Evolutionary conservation across 2,329 filamentous ascomycete genomes (phyloP), one percentile per base, ranked within the genome.

Genomic region (Colletotrichum falcatum): DNA sequence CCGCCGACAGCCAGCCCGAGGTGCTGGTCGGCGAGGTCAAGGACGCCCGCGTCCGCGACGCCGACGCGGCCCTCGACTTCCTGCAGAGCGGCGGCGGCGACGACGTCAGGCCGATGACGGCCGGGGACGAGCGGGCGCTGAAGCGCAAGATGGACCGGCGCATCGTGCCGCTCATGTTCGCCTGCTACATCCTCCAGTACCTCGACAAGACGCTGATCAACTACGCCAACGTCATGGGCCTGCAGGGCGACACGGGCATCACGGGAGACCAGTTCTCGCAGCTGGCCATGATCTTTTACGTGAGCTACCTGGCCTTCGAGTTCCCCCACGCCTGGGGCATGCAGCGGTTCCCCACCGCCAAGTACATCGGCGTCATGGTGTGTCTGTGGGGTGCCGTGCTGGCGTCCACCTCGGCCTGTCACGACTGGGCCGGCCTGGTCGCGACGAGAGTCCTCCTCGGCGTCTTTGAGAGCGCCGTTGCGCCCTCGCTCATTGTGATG

Each of bases 221-320:
- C 51, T 89, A 87, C 66, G 86, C 85, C 33, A 86, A 87, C 14
- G 84, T 88, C 5, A 89, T 87, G 72, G 86, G 86, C 23, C 76
- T 90, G 4, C 80, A 83, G 44, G 73, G 79, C 28, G 87, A 89
- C 73, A 83, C 84, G 0, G 70, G 82, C 49, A 82, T 90, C n/a
- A 83, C 78, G 0, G 87, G 86, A 0, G 83, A 85, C 67, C 82
- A 89, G 69, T 89, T 89, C 78, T 88, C 87, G 0, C 77, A 90
- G 20, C 77, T 90, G 28, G 85, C 86, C 28, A 89, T 87, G 9
- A 88, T 90, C 49, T 81, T 84, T 0, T 83, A 88, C 1, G 88
- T 91, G 28, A 88, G 88, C 2, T 88, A 91, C 76, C 81, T 91
- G 44, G 85, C 79, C 44, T 90, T 88, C 85, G 87, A 89, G 71